These are phyloP conservation scores for Phialophora macrospora DNA, from an alignment of 2,329 filamentous ascomycete genomes.

Conservation along the genomic window DNA sequence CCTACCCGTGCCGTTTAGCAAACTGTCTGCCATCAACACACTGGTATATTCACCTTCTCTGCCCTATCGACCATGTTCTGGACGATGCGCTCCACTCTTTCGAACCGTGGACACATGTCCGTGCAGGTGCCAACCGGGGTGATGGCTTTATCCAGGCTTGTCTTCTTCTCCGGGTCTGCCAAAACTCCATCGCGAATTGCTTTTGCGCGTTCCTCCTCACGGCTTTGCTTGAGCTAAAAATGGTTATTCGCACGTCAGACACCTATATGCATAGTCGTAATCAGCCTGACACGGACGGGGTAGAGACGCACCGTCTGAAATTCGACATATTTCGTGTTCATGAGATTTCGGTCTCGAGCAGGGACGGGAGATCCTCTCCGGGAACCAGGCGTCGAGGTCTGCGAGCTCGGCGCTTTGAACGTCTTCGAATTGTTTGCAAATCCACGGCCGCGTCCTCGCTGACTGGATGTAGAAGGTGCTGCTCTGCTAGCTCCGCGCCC, in stretches of 20 bases:
- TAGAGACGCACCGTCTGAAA: constrained; percentile 36
- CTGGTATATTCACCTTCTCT: constrained; percentile 58
- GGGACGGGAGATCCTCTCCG: constrained; percentile 29
- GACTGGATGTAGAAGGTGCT: constrained; percentile 13
- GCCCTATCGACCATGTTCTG: constrained; percentile 65
- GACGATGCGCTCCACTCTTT: constrained; percentile 65
- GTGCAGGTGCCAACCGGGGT: constrained; percentile 65
- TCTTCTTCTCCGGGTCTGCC: constrained; percentile 65
- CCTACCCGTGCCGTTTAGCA: constrained; percentile 29
- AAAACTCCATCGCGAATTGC: constrained; percentile 61
- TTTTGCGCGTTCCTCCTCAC: constrained; percentile 55
- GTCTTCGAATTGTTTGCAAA: constrained; percentile 31
- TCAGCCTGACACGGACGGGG: constrained; percentile 33
- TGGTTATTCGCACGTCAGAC: constrained; percentile 39
- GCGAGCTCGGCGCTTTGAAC: constrained; percentile 30
- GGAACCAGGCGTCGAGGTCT: constrained; percentile 26
- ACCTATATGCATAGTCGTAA: constrained; percentile 30
- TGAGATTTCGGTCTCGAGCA: constrained; percentile 30
- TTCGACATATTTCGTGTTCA: constrained; percentile 29
- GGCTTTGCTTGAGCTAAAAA: constrained; percentile 54
- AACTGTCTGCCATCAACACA: not conserved
- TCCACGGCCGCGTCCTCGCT: constrained; percentile 28
- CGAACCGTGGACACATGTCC: constrained; percentile 68
- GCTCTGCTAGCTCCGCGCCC: constrained; percentile 28
- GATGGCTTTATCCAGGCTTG: constrained; percentile 63